Evolutionary conservation across 106 monocot genomes (phyloP), one percentile per base, ranked within the genome.

Genomic region (Allium sativum): DNA sequence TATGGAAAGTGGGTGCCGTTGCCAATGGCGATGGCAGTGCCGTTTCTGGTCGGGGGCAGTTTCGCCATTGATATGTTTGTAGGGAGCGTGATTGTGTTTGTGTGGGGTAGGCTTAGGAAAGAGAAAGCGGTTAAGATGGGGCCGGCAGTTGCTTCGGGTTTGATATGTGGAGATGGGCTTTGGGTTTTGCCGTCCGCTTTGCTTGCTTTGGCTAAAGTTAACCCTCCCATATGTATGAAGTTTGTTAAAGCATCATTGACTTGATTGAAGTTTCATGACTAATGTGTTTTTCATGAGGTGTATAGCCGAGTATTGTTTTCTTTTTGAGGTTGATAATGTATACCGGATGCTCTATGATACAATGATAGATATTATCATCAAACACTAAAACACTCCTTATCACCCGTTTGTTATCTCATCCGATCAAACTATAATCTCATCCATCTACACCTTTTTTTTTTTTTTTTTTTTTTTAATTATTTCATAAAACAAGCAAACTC

Each of bases 161-260:
- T 83, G 48, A 83, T 83, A 16, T 78, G 82, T 48, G 88, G 88
- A 0, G 83, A 88, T 72, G 88, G 88, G 0, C 43, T 88, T 40
- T 83, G 88, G 88, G 70, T 74, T 6, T 53, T 84, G 6, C 88
- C 88, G 20, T 81, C 83, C 6, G 74, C 80, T 8, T 14, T 84
- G 21, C 77, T 84, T 53, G 83, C 83, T 13, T 53, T 83, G 14
- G 76, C 75, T 0, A 88, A 83, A 76, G 41, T 88, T 6, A 62
- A 80, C 19, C 80, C 88, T 12, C 83, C 83, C 0, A 80, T 88
- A 5, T 88, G 83, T 83, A 81, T 88, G 88, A 75, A 80, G 52
- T 88, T 88, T 55, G 55, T 68, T 40, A 46, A 22, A 8, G 18
- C 68, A 3, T 50, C 48, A 31, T 31, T 31, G 31, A 5, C 31